Evolutionary conservation across 768 basidiomycete species (phyloP).

Genomic region (Russula earlei): DNA sequence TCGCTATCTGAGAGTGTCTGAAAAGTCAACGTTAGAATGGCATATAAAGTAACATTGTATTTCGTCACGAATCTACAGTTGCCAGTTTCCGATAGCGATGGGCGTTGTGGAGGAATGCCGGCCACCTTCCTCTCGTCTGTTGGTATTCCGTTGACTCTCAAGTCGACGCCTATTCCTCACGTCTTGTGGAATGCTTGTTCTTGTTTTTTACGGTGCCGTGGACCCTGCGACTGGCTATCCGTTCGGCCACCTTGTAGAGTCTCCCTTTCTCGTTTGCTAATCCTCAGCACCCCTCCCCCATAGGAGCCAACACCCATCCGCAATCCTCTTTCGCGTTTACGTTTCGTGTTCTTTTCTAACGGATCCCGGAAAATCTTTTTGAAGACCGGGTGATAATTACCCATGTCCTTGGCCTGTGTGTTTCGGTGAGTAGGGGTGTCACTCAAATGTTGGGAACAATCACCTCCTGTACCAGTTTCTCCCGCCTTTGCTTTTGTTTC

Average conservation of each 20-base stretch:
- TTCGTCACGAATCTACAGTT: not conserved
- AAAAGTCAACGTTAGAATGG: not conserved
- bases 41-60: not conserved
- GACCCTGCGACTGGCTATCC: slow-evolving; percentile 11
- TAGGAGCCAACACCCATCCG: slow-evolving; percentile 76
- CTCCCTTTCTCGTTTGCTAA: slow-evolving; percentile 52
- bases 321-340: slow-evolving; percentile 54
- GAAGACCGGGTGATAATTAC: slow-evolving; percentile 75
- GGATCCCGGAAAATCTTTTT: slow-evolving; percentile 53
- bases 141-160: not conserved
- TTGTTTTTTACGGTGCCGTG: slow-evolving; percentile 23
- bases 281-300: slow-evolving; percentile 54
- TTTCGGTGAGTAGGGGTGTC: not conserved
- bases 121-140: too few relatives aligned
- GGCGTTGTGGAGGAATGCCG: not conserved
- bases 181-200: slow-evolving; percentile 22
- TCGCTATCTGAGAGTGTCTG: slow-evolving; percentile 19
- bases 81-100: not conserved
- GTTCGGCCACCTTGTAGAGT: slow-evolving; percentile 25
- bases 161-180: slow-evolving; percentile 5
- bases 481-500: slow-evolving; percentile 50
- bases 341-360: slow-evolving; percentile 24
- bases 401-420: slow-evolving; percentile 66
- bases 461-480: slow-evolving; percentile 61
- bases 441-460: slow-evolving; percentile 6